Percentiles rank a stretch among this genome's conserved stretches.
Evolutionary conservation across 2,329 filamentous ascomycete genomes (phyloP).

Genomic region (Atkinsonella hypoxylon): DNA sequence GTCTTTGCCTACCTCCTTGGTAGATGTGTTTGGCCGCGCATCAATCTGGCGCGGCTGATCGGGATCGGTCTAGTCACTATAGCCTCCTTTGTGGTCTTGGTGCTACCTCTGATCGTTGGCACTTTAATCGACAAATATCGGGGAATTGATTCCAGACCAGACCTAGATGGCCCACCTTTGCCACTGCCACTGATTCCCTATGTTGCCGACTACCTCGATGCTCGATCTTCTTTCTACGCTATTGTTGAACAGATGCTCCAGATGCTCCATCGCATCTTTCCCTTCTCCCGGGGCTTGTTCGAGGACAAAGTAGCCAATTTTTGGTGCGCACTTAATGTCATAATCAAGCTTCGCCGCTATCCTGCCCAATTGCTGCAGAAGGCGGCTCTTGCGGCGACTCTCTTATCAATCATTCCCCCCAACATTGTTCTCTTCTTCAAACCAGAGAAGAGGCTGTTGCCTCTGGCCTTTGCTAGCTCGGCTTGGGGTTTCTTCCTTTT

Average conservation of each 20-base stretch:
- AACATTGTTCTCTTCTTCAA: conserved; percentile 69
- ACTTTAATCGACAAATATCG: conserved; percentile 56
- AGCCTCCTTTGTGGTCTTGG: conserved; percentile 59
- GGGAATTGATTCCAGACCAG: conserved; percentile 45
- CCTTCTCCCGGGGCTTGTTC: conserved; percentile 88
- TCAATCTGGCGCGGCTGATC: conserved; percentile 57
- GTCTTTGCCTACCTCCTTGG: conserved; percentile 89
- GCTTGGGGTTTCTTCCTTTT: conserved; percentile 98
- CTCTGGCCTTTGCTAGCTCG: conserved; percentile 67
- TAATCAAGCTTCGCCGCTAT: conserved; percentile 75
- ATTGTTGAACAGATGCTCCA: conserved; percentile 69
- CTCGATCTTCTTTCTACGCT: conserved; percentile 59
- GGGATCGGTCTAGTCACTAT: conserved; percentile 64
- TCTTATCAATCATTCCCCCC: conserved; percentile 64
- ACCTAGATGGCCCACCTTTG: conserved; percentile 44
- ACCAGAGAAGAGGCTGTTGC: conserved; percentile 65
- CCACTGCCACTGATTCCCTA: conserved; percentile 51
- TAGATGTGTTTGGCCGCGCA: conserved; percentile 63
- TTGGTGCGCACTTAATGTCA: conserved; percentile 86
- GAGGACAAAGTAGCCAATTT: conserved; percentile 99
- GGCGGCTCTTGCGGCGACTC: conserved; percentile 61
- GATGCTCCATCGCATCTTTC: conserved; percentile 84
- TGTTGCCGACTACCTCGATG: conserved; percentile 47
- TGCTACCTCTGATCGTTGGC: conserved; percentile 64
- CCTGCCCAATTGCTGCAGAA: conserved; percentile 61